Evolutionary conservation across 2,329 filamentous ascomycete genomes (phyloP).

Genomic region (Calonectria henricotiae): DNA sequence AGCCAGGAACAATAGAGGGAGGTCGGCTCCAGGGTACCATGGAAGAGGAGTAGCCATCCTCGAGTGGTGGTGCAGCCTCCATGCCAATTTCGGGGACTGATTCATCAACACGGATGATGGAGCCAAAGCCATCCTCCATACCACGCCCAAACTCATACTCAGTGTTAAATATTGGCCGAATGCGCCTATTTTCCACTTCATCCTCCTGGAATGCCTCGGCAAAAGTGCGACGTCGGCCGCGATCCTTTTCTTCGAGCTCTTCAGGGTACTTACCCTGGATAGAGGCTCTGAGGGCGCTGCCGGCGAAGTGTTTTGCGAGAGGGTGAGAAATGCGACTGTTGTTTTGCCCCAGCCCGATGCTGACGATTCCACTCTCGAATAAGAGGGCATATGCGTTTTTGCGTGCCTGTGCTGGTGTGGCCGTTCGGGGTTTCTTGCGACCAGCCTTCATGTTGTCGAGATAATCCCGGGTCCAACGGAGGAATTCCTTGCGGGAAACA

Average conservation of each 20-base stretch:
- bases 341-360: slow-evolving; percentile 49
- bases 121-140: slow-evolving; percentile 49
- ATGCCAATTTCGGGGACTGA: slow-evolving; percentile 78
- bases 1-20: slow-evolving; percentile 65
- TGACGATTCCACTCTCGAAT: slow-evolving; percentile 58
- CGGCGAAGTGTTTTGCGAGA: slow-evolving; percentile 64
- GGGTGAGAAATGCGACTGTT: slow-evolving; percentile 59
- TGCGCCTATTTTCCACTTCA: slow-evolving; percentile 57
- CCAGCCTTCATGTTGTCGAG: slow-evolving; percentile 70
- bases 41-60: slow-evolving; percentile 75
- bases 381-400: slow-evolving; percentile 56
- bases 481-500: slow-evolving; percentile 59
- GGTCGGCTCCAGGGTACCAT: slow-evolving; percentile 70
- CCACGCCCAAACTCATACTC: slow-evolving; percentile 54
- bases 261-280: slow-evolving; percentile 51
- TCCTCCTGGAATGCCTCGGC: slow-evolving; percentile 64
- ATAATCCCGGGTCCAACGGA: slow-evolving; percentile 64
- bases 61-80: slow-evolving; percentile 76
- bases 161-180: slow-evolving; percentile 57
- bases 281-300: slow-evolving; percentile 60
- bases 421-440: slow-evolving; percentile 49
- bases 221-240: slow-evolving; percentile 62
- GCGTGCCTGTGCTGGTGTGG: slow-evolving; percentile 59
- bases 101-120: slow-evolving; percentile 59
- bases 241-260: slow-evolving; percentile 40